Evolutionary conservation across 495 filamentous ascomycete species (phyloP), one percentile per base, ranked within the genome.

Genomic region (Penicillium pulvis): DNA sequence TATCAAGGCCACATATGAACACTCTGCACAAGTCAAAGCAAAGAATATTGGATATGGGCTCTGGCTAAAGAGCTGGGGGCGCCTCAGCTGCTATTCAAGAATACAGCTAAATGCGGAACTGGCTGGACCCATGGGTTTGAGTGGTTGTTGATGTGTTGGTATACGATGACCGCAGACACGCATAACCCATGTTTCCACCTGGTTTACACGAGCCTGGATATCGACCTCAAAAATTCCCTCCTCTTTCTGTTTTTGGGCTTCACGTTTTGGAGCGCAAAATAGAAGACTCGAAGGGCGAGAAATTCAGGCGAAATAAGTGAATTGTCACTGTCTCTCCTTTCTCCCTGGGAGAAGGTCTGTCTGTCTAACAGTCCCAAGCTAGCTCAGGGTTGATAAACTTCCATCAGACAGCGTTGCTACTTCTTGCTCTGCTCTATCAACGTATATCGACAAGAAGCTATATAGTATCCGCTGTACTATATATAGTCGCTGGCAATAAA

Each of bases 381-480:
- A 81, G 70, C 66, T 73, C 74, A 71, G 67, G 64, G 62, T 70
- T 75, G 75, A 72, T 55, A 61, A 58, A 62, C 67, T 56, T 63
- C 60, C 66, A 69, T 60, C 66, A 67, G 65, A 72, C 70, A 73
- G 73, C 67, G 67, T 64, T 63, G 75, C 75, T 81, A 79, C 67
- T 74, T 79, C 76, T 74, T 79, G 77, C 71, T 79, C 76, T 81
- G 82, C 74, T 81, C 80, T 85, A 85, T 83, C 76, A 85, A 83
- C 74, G 78, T 80, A 78, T 84, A 83, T 83, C 82, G 80, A 85
- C 77, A 84, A 78, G 77, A 84, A 81, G 83, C 83, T 85, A 84
- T 81, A 79, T 81, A 83, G 81, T 77, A 82, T 81, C 76, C 72
- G 80, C 70, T 79, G 76, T 78, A 80, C 78, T 81, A 79, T 79